These are phyloP conservation scores for Candida saitoana DNA, from an alignment of 805 yeast genomes.

Conservation along the genomic window DNA sequence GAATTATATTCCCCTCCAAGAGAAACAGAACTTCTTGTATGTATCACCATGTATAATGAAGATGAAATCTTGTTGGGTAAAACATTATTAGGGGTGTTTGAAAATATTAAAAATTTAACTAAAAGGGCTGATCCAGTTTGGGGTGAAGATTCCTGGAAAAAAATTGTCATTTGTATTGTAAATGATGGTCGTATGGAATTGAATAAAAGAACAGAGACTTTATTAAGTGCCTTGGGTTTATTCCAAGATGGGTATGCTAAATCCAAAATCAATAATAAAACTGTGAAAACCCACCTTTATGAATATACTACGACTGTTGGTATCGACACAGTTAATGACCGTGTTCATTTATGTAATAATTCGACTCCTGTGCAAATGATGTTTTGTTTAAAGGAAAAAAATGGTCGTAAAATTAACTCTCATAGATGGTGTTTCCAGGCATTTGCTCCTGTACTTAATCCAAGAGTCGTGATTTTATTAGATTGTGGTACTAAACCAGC, in stretches of 20 bases:
- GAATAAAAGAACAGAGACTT: slow-evolving; percentile 70
- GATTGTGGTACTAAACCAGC: slow-evolving; percentile 96
- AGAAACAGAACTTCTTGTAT: slow-evolving; percentile 79
- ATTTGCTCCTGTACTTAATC: slow-evolving; percentile 76
- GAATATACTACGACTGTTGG: slow-evolving; percentile 94
- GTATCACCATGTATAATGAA: slow-evolving; percentile 88
- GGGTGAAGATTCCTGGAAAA: slow-evolving; percentile 97
- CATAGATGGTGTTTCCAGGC: slow-evolving; percentile 98
- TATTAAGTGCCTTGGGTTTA: slow-evolving; percentile 82
- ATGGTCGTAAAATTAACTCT: slow-evolving; percentile 86
- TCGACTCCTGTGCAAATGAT: slow-evolving; percentile 79
- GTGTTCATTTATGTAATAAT: slow-evolving; percentile 65
- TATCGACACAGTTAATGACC: slow-evolving; percentile 61
- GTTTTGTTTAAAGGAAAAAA: slow-evolving; percentile 86
- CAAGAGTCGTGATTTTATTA: slow-evolving; percentile 75
- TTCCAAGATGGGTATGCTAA: slow-evolving; percentile 96
- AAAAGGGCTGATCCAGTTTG: slow-evolving; percentile 66
- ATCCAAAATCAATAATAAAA: slow-evolving; percentile 76
- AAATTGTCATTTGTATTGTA: slow-evolving; percentile 82
- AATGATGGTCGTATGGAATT: slow-evolving; percentile 90
- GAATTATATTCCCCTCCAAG: slow-evolving; percentile 73
- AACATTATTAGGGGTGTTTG: slow-evolving; percentile 86
- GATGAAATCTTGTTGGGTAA: slow-evolving; percentile 76
- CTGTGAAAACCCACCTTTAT: slow-evolving; percentile 82
- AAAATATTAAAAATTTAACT: slow-evolving; percentile 72